Base-by-base conservation (phyloP, 257 asterid genomes). In the Marsdenia floribunda region DNA sequence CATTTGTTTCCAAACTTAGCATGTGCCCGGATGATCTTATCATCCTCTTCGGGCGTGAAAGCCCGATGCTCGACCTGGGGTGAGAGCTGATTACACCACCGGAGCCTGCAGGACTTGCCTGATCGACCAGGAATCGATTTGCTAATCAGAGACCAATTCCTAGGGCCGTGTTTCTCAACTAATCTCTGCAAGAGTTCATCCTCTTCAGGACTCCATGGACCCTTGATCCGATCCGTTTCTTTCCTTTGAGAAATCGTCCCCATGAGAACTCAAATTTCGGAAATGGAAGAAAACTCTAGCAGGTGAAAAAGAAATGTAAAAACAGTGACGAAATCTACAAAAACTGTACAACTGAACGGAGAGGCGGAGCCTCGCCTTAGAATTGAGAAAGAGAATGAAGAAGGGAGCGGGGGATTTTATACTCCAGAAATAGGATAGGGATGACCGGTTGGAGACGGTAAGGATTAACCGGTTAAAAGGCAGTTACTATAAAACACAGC, bases 161-260 rank as follows among this genome's bases (percentile, higher is more conserved):
- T 82, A 2, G 97, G 86, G 11, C 97, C 97, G 72, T 90, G 91
- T 79, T 83, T 83, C 65, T 88, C 89, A 4, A 92, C 96, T 55
- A 92, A 50, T 13, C 68, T 81, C 73, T 83, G 90, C 63, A 92
- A 79, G 74, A 85, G 47, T 68, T 85, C 91, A 44, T 91, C 97
- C 77, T 91, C 95, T 76, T 90, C 97, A 0, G 88, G 93, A 76
- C 96, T 92, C 97, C 97, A 92, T 3, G 96, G 97, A 26, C 97
- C 97, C 77, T 87, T 92, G 73, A 88, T 88, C 82, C 93, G 90
- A 86, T 87, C 96, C 50, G 63, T 46, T 0, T 87, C 96, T n/a
- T 71, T 83, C 46, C 84, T 82, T 75, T 80, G 87, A 6, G 71
- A 12, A 11, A 77, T 44, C 73, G 86, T 78, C 76, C 88, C 88